Evolutionary conservation across 257 asterid genomes (phyloP).

Genomic region (Linaria vulgaris): DNA sequence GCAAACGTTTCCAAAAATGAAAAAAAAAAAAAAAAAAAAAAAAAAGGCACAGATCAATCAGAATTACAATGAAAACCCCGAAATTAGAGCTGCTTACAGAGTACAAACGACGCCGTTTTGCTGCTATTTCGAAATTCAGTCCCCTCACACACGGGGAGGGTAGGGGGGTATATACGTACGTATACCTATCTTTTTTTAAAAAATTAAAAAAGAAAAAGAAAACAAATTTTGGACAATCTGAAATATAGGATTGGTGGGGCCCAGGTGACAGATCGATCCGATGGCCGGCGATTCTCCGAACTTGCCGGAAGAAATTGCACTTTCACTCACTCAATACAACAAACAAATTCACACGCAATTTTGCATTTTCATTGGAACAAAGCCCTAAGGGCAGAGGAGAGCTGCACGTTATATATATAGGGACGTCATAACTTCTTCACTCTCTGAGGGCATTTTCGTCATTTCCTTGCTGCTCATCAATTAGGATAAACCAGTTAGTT

Average conservation of each 20-base stretch:
- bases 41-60: neutral
- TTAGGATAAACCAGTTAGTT: conserved; percentile 21
- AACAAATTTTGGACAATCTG: conserved; percentile 35
- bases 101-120: conserved; percentile 37
- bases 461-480: neutral
- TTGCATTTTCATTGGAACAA: conserved; percentile 25
- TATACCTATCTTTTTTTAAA: neutral
- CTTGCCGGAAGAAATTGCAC: conserved; percentile 53
- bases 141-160: no score
- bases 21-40: neutral
- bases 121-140: conserved; percentile 37
- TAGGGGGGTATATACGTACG: neutral
- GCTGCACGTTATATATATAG: conserved; percentile 14
- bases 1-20: neutral
- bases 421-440: neutral
- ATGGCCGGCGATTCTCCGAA: conserved; percentile 60
- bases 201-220: no score
- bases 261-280: conserved; percentile 46
- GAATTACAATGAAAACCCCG: conserved; percentile 4
- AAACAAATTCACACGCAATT: no score
- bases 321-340: conserved; percentile 32
- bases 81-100: conserved; percentile 30
- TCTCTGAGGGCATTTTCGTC: conserved; percentile 18
- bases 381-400: conserved; percentile 30
- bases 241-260: conserved; percentile 32